phyloP scores from a whole-genome alignment of 768 basidiomycete species.

The Cyathus striatus region DNA sequence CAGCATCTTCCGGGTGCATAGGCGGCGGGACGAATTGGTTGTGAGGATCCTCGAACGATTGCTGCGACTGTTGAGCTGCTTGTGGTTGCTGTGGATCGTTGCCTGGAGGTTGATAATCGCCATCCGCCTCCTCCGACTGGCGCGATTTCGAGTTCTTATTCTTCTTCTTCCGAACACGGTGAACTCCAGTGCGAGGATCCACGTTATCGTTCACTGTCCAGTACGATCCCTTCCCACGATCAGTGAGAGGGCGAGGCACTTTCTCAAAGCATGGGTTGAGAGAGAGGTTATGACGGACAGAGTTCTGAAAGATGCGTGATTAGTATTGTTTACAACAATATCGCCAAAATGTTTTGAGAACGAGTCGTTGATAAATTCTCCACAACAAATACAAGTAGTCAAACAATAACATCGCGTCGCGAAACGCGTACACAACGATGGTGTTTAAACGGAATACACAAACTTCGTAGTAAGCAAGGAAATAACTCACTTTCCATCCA shows the following conservation, averaged over 20 bases:
- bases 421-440: slow-evolving; percentile 23
- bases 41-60: slow-evolving; percentile 51
- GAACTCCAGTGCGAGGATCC: slow-evolving; percentile 84
- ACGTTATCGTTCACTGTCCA: slow-evolving; percentile 92
- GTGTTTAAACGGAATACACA: slow-evolving; percentile 2
- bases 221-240: slow-evolving; percentile 87
- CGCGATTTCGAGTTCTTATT: slow-evolving; percentile 48
- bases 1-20: slow-evolving; percentile 57
- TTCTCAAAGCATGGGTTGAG: slow-evolving; percentile 91
- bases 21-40: slow-evolving; percentile 52
- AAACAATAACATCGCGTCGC: slow-evolving; percentile 65
- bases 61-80: no score
- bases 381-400: slow-evolving; percentile 60
- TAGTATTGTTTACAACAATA: slow-evolving; percentile 13
- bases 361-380: slow-evolving; percentile 28
- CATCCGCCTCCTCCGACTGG: slow-evolving; percentile 54
- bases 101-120: slow-evolving; percentile 54
- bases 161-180: slow-evolving; percentile 86
- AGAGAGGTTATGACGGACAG: slow-evolving; percentile 86
- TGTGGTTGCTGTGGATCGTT: no score
- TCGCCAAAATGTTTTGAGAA: slow-evolving; percentile 21
- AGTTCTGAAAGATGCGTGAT: slow-evolving; percentile 54
- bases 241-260: slow-evolving; percentile 85
- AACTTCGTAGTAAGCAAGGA: slow-evolving; percentile 5
- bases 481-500: slow-evolving; percentile 80